Conservation (phyloP, 2,329 filamentous ascomycete genomes). For the Penicillium sp. region DNA sequence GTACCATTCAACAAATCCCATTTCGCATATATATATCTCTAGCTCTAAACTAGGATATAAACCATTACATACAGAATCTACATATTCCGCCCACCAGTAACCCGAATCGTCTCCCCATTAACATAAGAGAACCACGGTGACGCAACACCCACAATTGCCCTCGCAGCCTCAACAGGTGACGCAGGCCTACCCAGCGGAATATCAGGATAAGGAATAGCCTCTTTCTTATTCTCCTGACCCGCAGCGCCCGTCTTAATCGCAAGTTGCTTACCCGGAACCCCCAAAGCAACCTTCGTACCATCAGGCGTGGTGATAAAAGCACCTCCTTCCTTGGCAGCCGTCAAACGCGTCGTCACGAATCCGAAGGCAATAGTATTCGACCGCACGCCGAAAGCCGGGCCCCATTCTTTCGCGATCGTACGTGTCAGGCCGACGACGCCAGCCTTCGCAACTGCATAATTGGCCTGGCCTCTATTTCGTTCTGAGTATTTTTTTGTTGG, state of each 20-base stretch:
- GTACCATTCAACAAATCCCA: not conserved
- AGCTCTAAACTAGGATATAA: not conserved
- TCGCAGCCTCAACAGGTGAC: conserved; percentile 75
- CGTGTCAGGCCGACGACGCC: conserved; percentile 80
- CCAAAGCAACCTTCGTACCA: conserved; percentile 71
- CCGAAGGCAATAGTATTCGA: conserved; percentile 84
- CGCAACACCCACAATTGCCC: conserved; percentile 71
- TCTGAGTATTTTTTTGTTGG: not conserved
- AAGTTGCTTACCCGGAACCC: conserved; percentile 65
- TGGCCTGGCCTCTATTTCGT: conserved; percentile 65
- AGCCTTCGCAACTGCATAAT: conserved; percentile 83
- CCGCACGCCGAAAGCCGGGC: conserved; percentile 75
- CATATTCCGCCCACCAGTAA: conserved; percentile 71
- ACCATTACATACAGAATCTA: conserved; percentile 32
- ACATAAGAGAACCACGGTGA: conserved; percentile 84
- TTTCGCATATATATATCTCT: not conserved
- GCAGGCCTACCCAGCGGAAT: conserved; percentile 77
- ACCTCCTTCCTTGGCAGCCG: conserved; percentile 79
- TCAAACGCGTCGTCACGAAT: conserved; percentile 74
- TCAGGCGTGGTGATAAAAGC: conserved; percentile 74
- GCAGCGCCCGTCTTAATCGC: conserved; percentile 23
- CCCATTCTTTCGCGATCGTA: conserved; percentile 91
- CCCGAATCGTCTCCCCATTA: conserved; percentile 80
- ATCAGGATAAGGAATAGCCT: conserved; percentile 52
- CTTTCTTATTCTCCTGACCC: conserved; percentile 36